A percentile compares a stretch with the other conserved stretches of the same genome.
These are phyloP conservation scores for Pezicula rhizophila DNA, from an alignment of 2,329 filamentous ascomycete species.

Conservation along the genomic window DNA sequence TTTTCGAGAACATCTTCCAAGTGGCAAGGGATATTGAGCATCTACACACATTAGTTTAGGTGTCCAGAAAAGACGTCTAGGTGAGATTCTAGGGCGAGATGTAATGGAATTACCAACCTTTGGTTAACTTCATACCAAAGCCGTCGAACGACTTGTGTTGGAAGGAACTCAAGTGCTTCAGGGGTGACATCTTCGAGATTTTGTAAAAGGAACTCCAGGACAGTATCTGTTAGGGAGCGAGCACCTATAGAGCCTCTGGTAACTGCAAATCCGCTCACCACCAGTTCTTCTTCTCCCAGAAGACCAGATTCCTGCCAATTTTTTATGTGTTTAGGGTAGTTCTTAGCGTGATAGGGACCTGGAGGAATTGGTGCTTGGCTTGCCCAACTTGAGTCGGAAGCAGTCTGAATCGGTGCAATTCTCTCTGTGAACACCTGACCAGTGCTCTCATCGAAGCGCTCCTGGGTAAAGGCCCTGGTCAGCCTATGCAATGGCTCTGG, in stretches of 20 bases:
- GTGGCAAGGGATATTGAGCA: slow-evolving; percentile 18
- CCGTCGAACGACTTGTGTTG: slow-evolving; percentile 9
- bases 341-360: slow-evolving; percentile 5
- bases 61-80: no score
- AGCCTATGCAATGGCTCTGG: neutral
- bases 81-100: no score
- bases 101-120: slow-evolving; percentile 12
- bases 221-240: slow-evolving; percentile 16
- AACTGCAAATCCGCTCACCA: slow-evolving; percentile 7
- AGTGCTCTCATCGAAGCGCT: slow-evolving; percentile 20
- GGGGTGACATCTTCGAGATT: slow-evolving; percentile 16
- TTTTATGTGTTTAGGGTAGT: slow-evolving; percentile 1
- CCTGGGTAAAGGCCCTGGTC: neutral
- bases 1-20: slow-evolving; percentile 24
- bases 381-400: slow-evolving; percentile 17
- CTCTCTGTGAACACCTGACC: slow-evolving; percentile 24
- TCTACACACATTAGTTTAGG: slow-evolving; percentile 9
- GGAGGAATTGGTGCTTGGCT: slow-evolving; percentile 5
- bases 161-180: slow-evolving; percentile 16
- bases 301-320: neutral
- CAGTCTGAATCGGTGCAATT: slow-evolving; percentile 10
- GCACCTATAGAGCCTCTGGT: slow-evolving; percentile 8
- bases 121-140: slow-evolving; percentile 18
- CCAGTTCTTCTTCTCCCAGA: no score
- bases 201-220: slow-evolving; percentile 16